A percentile compares a stretch with the other conserved stretches of the same genome.
phyloP scores from a whole-genome alignment of 805 yeast species.

The Myxozyma kluyveri region DNA sequence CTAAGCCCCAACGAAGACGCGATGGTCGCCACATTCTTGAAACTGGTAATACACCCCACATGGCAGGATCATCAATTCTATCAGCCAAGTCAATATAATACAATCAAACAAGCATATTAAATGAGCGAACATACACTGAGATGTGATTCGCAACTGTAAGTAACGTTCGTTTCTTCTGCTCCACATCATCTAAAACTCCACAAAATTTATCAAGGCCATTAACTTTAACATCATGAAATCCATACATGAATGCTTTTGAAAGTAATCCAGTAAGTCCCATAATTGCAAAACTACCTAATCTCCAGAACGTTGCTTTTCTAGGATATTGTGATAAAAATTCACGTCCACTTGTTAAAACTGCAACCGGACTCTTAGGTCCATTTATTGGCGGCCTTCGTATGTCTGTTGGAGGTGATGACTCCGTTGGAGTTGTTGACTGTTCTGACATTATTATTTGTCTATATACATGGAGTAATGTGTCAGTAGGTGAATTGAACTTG shows the following conservation, averaged over 20 bases:
- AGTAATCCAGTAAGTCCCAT: conserved; percentile 62
- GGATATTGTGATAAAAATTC: conserved; percentile 60
- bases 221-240: conserved; percentile 63
- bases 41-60: conserved; percentile 85
- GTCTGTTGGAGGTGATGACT: no score
- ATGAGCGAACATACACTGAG: conserved; percentile 23
- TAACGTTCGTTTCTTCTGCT: conserved; percentile 67
- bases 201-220: conserved; percentile 64
- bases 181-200: conserved; percentile 59
- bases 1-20: conserved; percentile 87
- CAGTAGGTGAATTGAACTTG: no score
- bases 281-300: conserved; percentile 62
- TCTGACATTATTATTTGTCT: no score
- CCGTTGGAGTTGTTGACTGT: no score
- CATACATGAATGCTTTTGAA: conserved; percentile 59
- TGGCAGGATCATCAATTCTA: conserved; percentile 80
- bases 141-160: conserved; percentile 49
- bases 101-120: neutral
- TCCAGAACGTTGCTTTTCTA: conserved; percentile 59
- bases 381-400: no score
- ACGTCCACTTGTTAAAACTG: neutral
- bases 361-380: neutral
- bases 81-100: neutral
- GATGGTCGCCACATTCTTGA: conserved; percentile 59
- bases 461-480: no score